Evolutionary conservation across 1,284 basidiomycete species (phyloP).

Genomic region (Coniophora puteana): DNA sequence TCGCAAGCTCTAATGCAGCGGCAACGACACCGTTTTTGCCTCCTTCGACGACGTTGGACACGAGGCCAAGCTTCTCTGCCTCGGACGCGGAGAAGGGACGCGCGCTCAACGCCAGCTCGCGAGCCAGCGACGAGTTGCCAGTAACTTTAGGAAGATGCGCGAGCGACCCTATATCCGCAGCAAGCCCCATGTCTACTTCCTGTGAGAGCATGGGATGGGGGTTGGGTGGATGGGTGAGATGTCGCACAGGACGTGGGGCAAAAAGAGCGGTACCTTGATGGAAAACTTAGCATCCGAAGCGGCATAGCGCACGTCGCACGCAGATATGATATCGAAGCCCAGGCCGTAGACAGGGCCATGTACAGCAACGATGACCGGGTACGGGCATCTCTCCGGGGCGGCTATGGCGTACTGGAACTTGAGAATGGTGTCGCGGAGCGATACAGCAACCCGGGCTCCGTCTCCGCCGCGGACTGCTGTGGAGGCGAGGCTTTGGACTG

Average conservation of each 20-base stretch:
- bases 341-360: slow-evolving; percentile 79
- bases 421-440: slow-evolving; percentile 46
- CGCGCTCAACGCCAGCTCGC: slow-evolving; percentile 81
- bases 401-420: slow-evolving; percentile 75
- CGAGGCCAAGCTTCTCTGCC: slow-evolving; percentile 72
- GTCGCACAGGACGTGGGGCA: neutral
- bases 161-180: slow-evolving; percentile 89
- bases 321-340: slow-evolving; percentile 72
- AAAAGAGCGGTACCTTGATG: slow-evolving; percentile 70
- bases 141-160: slow-evolving; percentile 82
- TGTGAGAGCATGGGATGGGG: slow-evolving; percentile 32
- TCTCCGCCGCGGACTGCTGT: slow-evolving; percentile 14
- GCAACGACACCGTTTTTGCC: slow-evolving; percentile 52
- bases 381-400: slow-evolving; percentile 66
- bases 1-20: slow-evolving; percentile 66
- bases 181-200: slow-evolving; percentile 90
- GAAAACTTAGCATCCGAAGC: slow-evolving; percentile 63
- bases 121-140: slow-evolving; percentile 75
- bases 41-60: slow-evolving; percentile 74
- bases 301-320: slow-evolving; percentile 82
- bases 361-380: slow-evolving; percentile 84
- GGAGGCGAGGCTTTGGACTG: slow-evolving; percentile 31
- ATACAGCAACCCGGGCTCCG: slow-evolving; percentile 53
- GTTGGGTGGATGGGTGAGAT: too few species aligned
- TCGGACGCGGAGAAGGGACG: slow-evolving; percentile 70